A percentile compares a stretch with the other conserved stretches of the same genome.
phyloP scores from a whole-genome alignment of 441 rosid species.

The Viola pubescens region DNA sequence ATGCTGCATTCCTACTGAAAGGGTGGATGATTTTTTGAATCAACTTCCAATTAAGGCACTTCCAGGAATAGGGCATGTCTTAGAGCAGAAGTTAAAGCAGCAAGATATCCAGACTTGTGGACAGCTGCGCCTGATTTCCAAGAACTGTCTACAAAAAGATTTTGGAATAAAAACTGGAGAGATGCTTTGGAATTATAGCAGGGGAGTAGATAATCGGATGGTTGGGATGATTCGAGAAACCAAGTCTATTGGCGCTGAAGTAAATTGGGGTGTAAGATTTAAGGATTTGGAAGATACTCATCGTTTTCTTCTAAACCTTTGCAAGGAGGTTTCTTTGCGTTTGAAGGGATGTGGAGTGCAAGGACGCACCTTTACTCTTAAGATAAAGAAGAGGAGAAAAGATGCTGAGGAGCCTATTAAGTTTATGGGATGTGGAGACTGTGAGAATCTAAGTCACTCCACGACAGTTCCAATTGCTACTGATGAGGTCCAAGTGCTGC shows the following conservation, averaged over 20 bases:
- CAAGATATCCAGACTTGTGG: constrained; percentile 67
- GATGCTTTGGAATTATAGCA: constrained; percentile 89
- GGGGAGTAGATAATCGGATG: constrained; percentile 76
- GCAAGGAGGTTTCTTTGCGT: constrained; percentile 88
- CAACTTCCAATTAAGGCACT: constrained; percentile 71
- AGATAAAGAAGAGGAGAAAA: constrained; percentile 81
- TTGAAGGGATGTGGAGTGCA: constrained; percentile 76
- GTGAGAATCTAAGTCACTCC: constrained; percentile 87
- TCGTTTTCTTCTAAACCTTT: constrained; percentile 62
- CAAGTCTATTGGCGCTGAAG: constrained; percentile 94
- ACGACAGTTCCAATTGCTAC: constrained; percentile 80
- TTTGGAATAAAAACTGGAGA: constrained; percentile 91
- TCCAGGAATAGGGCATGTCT: constrained; percentile 83
- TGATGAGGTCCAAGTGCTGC: constrained; percentile 67
- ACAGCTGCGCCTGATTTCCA: constrained; percentile 60
- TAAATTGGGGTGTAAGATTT: constrained; percentile 95
- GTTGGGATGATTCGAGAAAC: constrained; percentile 81
- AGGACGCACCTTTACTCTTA: constrained; percentile 84
- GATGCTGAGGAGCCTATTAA: constrained; percentile 77
- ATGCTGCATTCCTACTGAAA: constrained; percentile 55
- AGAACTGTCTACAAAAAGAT: constrained; percentile 76
- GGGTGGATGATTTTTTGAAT: constrained; percentile 61
- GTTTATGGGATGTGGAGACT: constrained; percentile 88
- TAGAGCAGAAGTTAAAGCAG: constrained; percentile 71
- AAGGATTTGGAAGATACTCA: constrained; percentile 60